A percentile compares a stretch with the other conserved stretches of the same genome.
phyloP scores from a whole-genome alignment of 352 stramenopile species.

The Saprolegnia diclina region DNA sequence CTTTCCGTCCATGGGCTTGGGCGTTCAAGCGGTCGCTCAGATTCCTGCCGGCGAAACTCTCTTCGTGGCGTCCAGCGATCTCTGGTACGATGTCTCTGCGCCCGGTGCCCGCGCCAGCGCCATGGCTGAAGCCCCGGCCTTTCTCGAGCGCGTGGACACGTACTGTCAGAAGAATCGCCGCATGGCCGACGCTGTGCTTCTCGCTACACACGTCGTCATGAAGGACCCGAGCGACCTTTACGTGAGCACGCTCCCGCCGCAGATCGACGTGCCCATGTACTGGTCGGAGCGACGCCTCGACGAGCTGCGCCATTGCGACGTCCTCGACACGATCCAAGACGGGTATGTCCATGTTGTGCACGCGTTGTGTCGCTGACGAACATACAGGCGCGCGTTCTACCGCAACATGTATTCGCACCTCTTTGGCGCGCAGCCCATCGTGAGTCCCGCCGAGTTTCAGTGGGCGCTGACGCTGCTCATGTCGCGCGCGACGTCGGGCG shows the following conservation, averaged over 20 bases:
- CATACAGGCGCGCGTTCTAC: slow-evolving; percentile 42
- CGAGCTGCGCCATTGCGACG: slow-evolving; percentile 54
- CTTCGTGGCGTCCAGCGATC: slow-evolving; percentile 49
- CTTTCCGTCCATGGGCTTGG: slow-evolving; percentile 56
- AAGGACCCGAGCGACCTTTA: slow-evolving; percentile 54
- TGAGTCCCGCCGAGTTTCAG: slow-evolving; percentile 60
- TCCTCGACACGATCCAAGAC: slow-evolving; percentile 53
- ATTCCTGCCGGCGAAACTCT: slow-evolving; percentile 59
- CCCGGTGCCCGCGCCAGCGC: slow-evolving; percentile 54
- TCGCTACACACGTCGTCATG: slow-evolving; percentile 62
- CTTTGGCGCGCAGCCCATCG: slow-evolving; percentile 46
- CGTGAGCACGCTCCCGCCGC: slow-evolving; percentile 45
- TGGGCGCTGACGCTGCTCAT: slow-evolving; percentile 78
- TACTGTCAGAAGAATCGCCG: slow-evolving; percentile 11
- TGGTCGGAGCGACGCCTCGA: slow-evolving; percentile 58
- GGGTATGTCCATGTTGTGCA: slow-evolving; percentile 36
- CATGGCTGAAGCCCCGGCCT: slow-evolving; percentile 53
- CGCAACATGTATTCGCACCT: slow-evolving; percentile 62
- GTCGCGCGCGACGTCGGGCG: slow-evolving; percentile 69
- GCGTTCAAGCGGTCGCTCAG: slow-evolving; percentile 44
- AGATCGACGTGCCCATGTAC: slow-evolving; percentile 61
- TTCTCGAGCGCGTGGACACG: slow-evolving; percentile 48
- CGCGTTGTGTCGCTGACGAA: slow-evolving; percentile 25
- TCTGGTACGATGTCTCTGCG: slow-evolving; percentile 74
- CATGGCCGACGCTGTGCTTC: slow-evolving; percentile 55